Evolutionary conservation across 768 basidiomycete species (phyloP).

Genomic region (Candolleomyces efflorescens): DNA sequence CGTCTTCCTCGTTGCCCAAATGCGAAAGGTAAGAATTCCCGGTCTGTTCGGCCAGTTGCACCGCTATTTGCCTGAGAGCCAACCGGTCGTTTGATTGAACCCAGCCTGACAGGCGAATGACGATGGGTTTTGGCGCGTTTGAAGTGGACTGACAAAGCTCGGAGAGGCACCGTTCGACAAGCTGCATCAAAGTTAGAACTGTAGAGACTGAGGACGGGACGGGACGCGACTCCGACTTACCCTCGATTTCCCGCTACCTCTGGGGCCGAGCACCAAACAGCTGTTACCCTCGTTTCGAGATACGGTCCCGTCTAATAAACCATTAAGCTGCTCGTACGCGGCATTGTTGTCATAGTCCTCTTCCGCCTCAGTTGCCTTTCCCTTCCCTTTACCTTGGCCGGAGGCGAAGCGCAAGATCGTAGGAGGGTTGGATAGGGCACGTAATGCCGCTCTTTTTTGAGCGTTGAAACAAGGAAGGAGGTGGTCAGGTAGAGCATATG

Average conservation of each 20-base stretch:
- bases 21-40: conserved; percentile 50
- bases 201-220: background rate
- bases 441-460: conserved; percentile 57
- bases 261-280: conserved; percentile 80
- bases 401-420: conserved; percentile 9
- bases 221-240: conserved; percentile 46
- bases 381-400: conserved; percentile 12
- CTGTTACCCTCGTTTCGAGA: conserved; percentile 89
- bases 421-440: conserved; percentile 32
- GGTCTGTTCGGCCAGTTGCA: conserved; percentile 77
- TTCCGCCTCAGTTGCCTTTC: conserved; percentile 13
- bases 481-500: conserved; percentile 30
- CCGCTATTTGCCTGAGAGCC: conserved; percentile 89
- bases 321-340: conserved; percentile 54
- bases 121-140: conserved; percentile 44
- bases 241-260: conserved; percentile 82
- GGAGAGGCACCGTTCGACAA: conserved; percentile 54
- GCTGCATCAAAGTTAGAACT: conserved; percentile 30
- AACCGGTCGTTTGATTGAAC: conserved; percentile 81
- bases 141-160: conserved; percentile 25
- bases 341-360: conserved; percentile 38
- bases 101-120: conserved; percentile 82
- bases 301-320: conserved; percentile 70
- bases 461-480: conserved; percentile 42
- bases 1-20: conserved; percentile 22